Percentiles rank a stretch among this genome's conserved stretches.
Evolutionary conservation across 2,329 filamentous ascomycete genomes (phyloP).

Genomic region (Stromatinia cepivora): DNA sequence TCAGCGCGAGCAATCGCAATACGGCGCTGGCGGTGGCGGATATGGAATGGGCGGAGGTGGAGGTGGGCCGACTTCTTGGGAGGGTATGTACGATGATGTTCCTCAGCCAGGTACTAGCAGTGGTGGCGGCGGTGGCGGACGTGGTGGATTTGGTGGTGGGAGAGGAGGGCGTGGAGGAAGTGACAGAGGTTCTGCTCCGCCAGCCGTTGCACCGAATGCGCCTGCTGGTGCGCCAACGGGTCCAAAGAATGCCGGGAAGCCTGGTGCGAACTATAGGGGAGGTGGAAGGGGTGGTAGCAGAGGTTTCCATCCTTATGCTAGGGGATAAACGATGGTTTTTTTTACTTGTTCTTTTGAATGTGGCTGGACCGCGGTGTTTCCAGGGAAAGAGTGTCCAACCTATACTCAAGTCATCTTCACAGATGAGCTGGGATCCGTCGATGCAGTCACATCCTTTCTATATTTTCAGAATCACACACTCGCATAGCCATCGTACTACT

Average conservation of each 20-base stretch:
- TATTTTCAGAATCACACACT: neutral
- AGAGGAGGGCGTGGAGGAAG: constrained; percentile 34
- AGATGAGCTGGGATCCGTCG: neutral
- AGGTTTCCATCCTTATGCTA: constrained; percentile 77
- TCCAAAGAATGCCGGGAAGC: constrained; percentile 90
- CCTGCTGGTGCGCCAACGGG: constrained; percentile 89
- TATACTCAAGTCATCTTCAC: neutral
- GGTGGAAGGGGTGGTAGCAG: constrained; percentile 76
- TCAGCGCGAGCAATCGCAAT: constrained; percentile 38
- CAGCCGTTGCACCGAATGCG: constrained; percentile 47
- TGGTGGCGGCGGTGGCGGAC: constrained; percentile 39
- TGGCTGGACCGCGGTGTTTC: neutral
- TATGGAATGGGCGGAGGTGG: constrained; percentile 56
- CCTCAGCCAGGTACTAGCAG: constrained; percentile 64
- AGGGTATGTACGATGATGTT: constrained; percentile 97
- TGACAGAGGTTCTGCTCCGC: constrained; percentile 40
- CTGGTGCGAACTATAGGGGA: constrained; percentile 90
- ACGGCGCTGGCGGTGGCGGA: constrained; percentile 39
- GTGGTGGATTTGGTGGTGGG: constrained; percentile 46
- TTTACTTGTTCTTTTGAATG: neutral
- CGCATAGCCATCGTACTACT: neutral
- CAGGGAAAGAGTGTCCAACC: neutral
- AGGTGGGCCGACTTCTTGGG: constrained; percentile 78
- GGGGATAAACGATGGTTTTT: constrained; percentile 28
- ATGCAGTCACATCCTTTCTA: neutral